Base-by-base conservation (phyloP, 345 rosid species). In the Eucalyptus curtisii region DNA sequence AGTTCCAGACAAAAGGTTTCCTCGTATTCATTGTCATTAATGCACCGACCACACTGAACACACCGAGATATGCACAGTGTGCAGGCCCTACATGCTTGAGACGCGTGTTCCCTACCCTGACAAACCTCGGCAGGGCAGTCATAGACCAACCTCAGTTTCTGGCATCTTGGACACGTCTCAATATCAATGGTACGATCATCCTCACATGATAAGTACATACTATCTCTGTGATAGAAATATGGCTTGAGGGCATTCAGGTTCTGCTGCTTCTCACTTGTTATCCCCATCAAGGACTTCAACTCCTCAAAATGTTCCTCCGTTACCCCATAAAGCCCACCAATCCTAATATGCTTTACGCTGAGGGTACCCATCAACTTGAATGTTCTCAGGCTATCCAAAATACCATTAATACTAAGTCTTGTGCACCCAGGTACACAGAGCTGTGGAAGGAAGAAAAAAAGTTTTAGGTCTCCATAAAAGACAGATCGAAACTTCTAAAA, bases 71-170 rank as follows among this genome's bases (percentile, higher is more conserved):
- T 95, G 92, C 99, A 98, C 79, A 97, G 92, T 2, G 92, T 93
- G 94, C 99, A 98, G 11, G 96, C 99, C 91, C 99, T 94, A 88
- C 99, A 98, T 12, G 88, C 89, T 68, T 88, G 93, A 88, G 90
- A 52, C 20, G 92, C 81, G 86, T 90, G 88, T 49, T 89, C 92
- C 86, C 92, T 94, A 91, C 91, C 93, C 91, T 91, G 95, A 91
- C 99, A 98, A 86, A 91, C 93, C 90, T 97, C 95, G 1, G 93
- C 95, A 37, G 99, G 98, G 89, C 99, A 98, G 89, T 97, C 99
- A 93, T 95, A 98, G 17, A 98, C 95, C 81, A 98, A 91, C 94
- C 95, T 94, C 87, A 92, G 91, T 85, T 94, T 94, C 91, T 91
- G 94, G 93, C 99, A 98, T 90, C 92, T 94, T 1, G 99, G 99